Conservation (phyloP, 2,329 filamentous ascomycete species). For the Alternaria sp. region DNA sequence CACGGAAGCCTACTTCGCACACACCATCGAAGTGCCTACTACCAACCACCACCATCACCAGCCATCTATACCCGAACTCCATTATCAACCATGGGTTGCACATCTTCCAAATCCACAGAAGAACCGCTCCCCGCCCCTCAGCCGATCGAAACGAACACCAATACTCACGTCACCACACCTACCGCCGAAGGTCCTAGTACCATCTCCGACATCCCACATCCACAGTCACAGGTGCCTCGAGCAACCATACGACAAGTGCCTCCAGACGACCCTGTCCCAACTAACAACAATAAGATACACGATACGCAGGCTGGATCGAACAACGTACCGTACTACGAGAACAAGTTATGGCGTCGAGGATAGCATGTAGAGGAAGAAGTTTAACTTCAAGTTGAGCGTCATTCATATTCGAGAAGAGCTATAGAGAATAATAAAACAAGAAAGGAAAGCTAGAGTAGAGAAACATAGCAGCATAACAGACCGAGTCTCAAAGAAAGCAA, state of each 20-base stretch:
- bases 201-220: not conserved
- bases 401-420: no score
- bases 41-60: not conserved
- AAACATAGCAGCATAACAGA: not conserved
- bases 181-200: not conserved
- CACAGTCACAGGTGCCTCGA: not conserved
- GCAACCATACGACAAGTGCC: not conserved
- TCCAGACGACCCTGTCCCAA: not conserved
- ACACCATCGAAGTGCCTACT: not conserved
- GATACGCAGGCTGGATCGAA: not conserved
- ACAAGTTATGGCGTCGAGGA: not conserved
- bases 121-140: not conserved
- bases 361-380: no score
- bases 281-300: not conserved
- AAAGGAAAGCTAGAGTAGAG: not conserved
- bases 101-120: not conserved
- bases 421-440: not conserved
- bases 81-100: not conserved
- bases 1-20: no score
- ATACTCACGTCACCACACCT: not conserved
- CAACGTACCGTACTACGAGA: not conserved
- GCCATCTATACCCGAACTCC: not conserved
- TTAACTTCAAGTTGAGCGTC: no score
- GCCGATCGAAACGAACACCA: not conserved
- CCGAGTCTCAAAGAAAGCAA: no score